phyloP scores from a whole-genome alignment of 1,284 basidiomycete genomes.

The Volvariella volvacea region DNA sequence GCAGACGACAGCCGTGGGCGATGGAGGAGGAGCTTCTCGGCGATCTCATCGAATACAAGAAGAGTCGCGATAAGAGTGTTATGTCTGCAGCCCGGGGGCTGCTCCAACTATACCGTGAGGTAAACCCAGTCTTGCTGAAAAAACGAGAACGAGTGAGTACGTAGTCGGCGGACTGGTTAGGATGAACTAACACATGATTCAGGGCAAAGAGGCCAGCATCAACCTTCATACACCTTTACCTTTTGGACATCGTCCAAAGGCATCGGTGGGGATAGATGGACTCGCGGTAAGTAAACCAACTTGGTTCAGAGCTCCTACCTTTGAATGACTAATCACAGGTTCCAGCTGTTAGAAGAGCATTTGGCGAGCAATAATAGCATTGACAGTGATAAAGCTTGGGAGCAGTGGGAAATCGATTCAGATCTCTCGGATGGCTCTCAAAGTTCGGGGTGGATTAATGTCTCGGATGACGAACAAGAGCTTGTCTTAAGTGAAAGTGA shows the following conservation, averaged over 20 bases:
- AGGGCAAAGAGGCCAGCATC: conserved; percentile 86
- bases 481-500: conserved; percentile 84
- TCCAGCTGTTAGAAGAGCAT: conserved; percentile 88
- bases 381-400: conserved; percentile 68
- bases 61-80: conserved; percentile 93
- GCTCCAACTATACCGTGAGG: conserved; percentile 90
- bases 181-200: conserved; percentile 8
- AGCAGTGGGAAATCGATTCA: conserved; percentile 84
- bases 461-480: conserved; percentile 66
- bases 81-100: conserved; percentile 84
- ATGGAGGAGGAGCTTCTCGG: conserved; percentile 93
- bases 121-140: conserved; percentile 92
- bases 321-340: conserved; percentile 6
- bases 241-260: conserved; percentile 74
- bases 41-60: conserved; percentile 92
- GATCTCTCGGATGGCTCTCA: conserved; percentile 46
- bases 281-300: conserved; percentile 52
- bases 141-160: conserved; percentile 71
- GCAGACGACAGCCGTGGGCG: conserved; percentile 89
- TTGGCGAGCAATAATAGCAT: conserved; percentile 55
- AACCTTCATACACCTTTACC: conserved; percentile 61
- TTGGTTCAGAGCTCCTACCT: neutral
- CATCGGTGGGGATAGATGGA: conserved; percentile 87
- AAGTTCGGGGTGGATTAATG: conserved; percentile 81
- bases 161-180: conserved; percentile 3